Base-by-base conservation (phyloP, 2,329 filamentous ascomycete genomes). In the Bretziella fagacearum region DNA sequence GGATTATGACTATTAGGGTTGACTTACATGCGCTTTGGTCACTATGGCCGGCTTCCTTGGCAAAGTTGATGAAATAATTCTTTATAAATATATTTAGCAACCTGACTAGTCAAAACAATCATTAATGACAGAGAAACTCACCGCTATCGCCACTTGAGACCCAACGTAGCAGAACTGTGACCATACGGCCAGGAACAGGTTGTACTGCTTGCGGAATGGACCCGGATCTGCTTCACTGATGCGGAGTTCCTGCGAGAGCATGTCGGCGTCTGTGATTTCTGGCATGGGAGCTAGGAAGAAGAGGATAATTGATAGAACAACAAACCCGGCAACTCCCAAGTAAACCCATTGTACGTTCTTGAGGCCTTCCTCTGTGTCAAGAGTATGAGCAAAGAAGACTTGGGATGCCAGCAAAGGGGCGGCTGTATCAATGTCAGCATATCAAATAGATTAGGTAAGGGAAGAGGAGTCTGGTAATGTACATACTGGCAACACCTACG, bases 151-250 rank as follows among this genome's bases (percentile, higher is more conserved):
- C 4, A 72, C 65, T 56, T 78, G 73, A 0, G 73, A 69, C 5
- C 74, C 74, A 1, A 73, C 71, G 54, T 79, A 79, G 58, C 71
- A 77, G 60, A 78, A 79, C 55, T 79, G 75, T 0, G 73, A 67
- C 53, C 67, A 70, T 0, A 74, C 68, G 23, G 72, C 74, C 46
- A 74, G 66, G 61, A 79, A 77, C 2, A 80, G 64, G 37, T 70
- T 71, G 56, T 71, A 72, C 58, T 79, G 74, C 53, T 71, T 74
- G 46, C 57, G 56, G 54, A 79, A 67, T 0, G 73, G 71, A 47
- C 69, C 65, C 22, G 64, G 58, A 45, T 68, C 70, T 37, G 54
- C 51, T 32, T 59, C 59, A n/a, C 56, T 58, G 44, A 66, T 63
- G 44, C 61, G 57, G n/a, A 57, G 58, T 54, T 68, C 64, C 54